Percentiles rank a stretch among this genome's conserved stretches.
phyloP scores from a whole-genome alignment of 805 yeast genomes.

The Kodamaea kakaduensis region DNA sequence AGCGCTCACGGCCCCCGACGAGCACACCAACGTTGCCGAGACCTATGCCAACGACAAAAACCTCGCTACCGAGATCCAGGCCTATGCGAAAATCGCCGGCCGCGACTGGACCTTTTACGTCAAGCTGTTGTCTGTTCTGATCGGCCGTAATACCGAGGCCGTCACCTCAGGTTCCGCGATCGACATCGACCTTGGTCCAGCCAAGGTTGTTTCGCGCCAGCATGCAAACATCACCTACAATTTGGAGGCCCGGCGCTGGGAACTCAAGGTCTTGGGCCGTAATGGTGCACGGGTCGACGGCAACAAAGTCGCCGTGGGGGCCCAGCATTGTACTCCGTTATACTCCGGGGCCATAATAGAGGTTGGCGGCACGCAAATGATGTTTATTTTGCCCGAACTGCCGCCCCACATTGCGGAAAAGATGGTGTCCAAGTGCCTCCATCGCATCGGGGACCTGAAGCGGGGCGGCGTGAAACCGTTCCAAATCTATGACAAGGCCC shows the following conservation, averaged over 20 bases:
- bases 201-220: slow-evolving; percentile 90
- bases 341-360: slow-evolving; percentile 89
- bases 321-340: slow-evolving; percentile 50
- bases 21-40: slow-evolving; percentile 67
- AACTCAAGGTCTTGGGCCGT: slow-evolving; percentile 75
- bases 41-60: slow-evolving; percentile 72
- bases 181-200: slow-evolving; percentile 93
- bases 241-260: slow-evolving; percentile 76
- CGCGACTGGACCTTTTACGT: slow-evolving; percentile 92
- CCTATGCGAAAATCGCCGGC: slow-evolving; percentile 96
- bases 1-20: slow-evolving; percentile 65
- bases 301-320: slow-evolving; percentile 47
- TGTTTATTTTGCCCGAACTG: slow-evolving; percentile 93
- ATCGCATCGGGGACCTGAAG: slow-evolving; percentile 25
- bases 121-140: slow-evolving; percentile 64
- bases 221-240: slow-evolving; percentile 86
- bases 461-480: slow-evolving; percentile 33
- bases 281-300: slow-evolving; percentile 93
- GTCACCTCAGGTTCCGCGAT: slow-evolving; percentile 23
- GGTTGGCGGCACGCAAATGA: slow-evolving; percentile 97
- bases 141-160: slow-evolving; percentile 78
- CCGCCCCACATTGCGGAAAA: slow-evolving; percentile 61
- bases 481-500: slow-evolving; percentile 50
- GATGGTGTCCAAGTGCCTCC: slow-evolving; percentile 37
- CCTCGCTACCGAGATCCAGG: slow-evolving; percentile 79